Percentiles rank a stretch among this genome's conserved stretches.
These are phyloP conservation scores for Talaromyces marneffei DNA, from an alignment of 2,329 filamentous ascomycete species.

Conservation along the genomic window DNA sequence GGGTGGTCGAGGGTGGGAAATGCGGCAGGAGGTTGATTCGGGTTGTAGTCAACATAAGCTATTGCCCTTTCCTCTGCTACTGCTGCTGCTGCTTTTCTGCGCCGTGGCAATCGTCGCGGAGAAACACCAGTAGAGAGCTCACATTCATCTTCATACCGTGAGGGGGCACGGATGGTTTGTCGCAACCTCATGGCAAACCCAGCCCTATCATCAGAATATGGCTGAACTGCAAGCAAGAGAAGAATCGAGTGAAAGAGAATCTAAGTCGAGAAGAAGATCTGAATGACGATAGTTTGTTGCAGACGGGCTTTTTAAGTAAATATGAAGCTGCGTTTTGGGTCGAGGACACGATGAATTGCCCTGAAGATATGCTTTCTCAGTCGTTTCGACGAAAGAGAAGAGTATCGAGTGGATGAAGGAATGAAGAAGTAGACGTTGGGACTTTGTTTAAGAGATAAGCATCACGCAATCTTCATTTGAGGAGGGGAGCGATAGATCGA, in stretches of 20 bases:
- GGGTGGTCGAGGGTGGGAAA: constrained; percentile 36
- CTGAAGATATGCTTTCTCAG: not conserved
- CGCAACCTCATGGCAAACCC: constrained; percentile 29
- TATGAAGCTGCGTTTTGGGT: not conserved
- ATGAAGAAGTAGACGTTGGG: not conserved
- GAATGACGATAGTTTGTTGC: not conserved
- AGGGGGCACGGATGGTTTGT: constrained; percentile 26
- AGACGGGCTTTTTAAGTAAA: too few species aligned
- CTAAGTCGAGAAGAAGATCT: not conserved
- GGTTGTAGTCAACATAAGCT: constrained; percentile 30
- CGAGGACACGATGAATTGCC: not conserved
- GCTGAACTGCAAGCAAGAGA: not conserved
- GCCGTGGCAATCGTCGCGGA: constrained; percentile 11
- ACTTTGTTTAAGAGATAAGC: not conserved
- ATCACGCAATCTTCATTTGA: not conserved
- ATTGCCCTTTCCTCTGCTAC: constrained; percentile 5
- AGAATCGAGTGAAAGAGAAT: not conserved
- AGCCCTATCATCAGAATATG: not conserved
- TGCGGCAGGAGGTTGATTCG: constrained; percentile 35
- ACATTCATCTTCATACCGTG: constrained; percentile 25
- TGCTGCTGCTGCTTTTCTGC: not conserved
- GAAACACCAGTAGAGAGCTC: constrained; percentile 14
- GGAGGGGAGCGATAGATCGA: not conserved
- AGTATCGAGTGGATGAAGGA: not conserved
- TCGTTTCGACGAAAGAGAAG: not conserved